Evolutionary conservation across 1,139 yeast genomes (phyloP), one percentile per base, ranked within the genome.

Genomic region (Meyerozyma elateridarum): DNA sequence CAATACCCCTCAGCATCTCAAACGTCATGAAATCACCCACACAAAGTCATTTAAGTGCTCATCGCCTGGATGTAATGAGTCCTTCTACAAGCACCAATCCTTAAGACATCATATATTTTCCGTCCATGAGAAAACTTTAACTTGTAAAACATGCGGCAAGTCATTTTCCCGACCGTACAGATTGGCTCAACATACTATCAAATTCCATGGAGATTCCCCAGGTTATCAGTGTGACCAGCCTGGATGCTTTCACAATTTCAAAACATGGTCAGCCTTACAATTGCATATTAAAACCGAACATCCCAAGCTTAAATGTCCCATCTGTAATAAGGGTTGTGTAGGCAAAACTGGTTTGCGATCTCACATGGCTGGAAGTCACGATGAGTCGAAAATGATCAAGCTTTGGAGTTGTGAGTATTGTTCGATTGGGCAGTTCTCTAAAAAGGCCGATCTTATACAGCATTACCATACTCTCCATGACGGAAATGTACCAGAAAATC

Each of bases 1-100:
- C 36, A 82, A 81, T 39, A 74, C 95, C 0, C 58, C 59, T 31
- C 98, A 91, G 58, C 97, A 89, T 52, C 62, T 88, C 41, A 76
- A 73, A 43, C 69, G 96, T 36, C 99, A 91, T 52, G 89, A 70
- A 50, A 64, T 73, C 16, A 80, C 94, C 8, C 96, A 88, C 54
- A 74, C 78, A 4, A 79, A 79, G 42, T 75, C 89, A 0, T 81
- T 79, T 49, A 47, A 51, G 32, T 88, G 96, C 51, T 59, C 71
- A 2, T 64, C 70, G 43, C 77, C 70, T 21, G 73, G 64, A 4
- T 91, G 98, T 51, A 43, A 46, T 0, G 85, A 78, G 45, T 59
- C 79, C 0, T 89, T 87, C 48, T 76, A 79, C 49, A 84, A 85
- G 44, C 89, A 84, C 53, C 87, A 84, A 38, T 82, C 88, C 22